These are phyloP conservation scores for Fusarium siculi DNA, from an alignment of 2,329 filamentous ascomycete genomes.

Conservation along the genomic window DNA sequence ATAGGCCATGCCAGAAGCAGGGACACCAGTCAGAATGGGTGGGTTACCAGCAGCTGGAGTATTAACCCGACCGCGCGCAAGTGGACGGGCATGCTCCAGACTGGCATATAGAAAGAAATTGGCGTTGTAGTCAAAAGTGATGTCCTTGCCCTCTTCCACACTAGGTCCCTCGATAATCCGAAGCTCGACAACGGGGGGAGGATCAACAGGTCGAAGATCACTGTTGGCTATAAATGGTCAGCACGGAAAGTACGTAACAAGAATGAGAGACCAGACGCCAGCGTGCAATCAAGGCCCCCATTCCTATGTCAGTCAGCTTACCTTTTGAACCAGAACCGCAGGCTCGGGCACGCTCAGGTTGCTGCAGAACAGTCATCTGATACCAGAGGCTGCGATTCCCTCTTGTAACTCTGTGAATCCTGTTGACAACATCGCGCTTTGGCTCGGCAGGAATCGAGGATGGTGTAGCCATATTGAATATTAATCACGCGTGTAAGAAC, in stretches of 20 bases:
- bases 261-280: not conserved
- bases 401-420: constrained; percentile 66
- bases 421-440: constrained; percentile 56
- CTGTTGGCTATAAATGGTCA: constrained; percentile 50
- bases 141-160: constrained; percentile 70
- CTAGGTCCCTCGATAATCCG: constrained; percentile 81
- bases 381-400: constrained; percentile 85
- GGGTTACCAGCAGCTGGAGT: constrained; percentile 74
- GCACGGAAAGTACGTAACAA: not conserved
- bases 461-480: constrained; percentile 49
- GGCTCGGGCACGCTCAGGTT: constrained; percentile 92
- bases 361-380: constrained; percentile 86
- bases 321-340: constrained; percentile 97
- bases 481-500: constrained; percentile 12
- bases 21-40: constrained; percentile 91
- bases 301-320: constrained; percentile 57
- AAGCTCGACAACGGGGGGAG: constrained; percentile 92
- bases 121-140: constrained; percentile 92
- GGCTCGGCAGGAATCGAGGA: constrained; percentile 44
- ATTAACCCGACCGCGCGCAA: constrained; percentile 82
- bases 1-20: constrained; percentile 95
- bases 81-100: constrained; percentile 83
- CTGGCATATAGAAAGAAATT: constrained; percentile 98
- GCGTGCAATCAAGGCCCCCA: not conserved
- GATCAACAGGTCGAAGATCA: constrained; percentile 92